Base-by-base conservation (phyloP, 2,329 filamentous ascomycete genomes). In the Cladosporium phlei region DNA sequence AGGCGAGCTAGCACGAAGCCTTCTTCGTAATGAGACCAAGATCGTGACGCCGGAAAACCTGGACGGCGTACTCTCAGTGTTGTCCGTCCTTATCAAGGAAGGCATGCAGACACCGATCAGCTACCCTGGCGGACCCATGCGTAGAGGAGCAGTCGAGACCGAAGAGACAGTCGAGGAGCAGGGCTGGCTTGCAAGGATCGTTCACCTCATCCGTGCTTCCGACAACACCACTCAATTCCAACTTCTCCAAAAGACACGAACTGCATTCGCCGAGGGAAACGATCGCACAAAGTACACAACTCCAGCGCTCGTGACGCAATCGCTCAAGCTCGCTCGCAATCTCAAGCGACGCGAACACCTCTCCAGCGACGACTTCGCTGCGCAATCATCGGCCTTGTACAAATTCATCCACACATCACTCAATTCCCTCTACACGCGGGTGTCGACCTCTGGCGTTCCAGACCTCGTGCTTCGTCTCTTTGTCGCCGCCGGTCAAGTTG, bases 81-180 rank as follows among this genome's bases (percentile, higher is more conserved):
- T 96, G 39, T 87, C 87, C 56, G 93, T 98, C 0, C 73, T 98
- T 27, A 93, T 98, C 64, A 93, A 89, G 58, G 93, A 98, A 69
- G 90, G 91, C 10, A 83, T 86, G 11, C 90, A 95, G 59, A 66
- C 71, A 45, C 82, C 87, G n/a, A 78, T 82, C 37, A 88, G 88
- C 22, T 96, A 96, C 59, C 84, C 90, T 0, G 87, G 88, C 3
- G 81, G 85, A 29, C 80, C 85, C 5, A 69, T 75, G 11, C 86
- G 91, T 61, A 77, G 88, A 53, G 82, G 88, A 52, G 79, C 80
- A 16, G 73, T 79, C 37, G 94, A 98, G 72, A 97, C 93, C 1
- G 93, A 98, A 52, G 94, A 98, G 71, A 97, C 91, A 0, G 82
- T 97, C 60, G 91, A 98, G 68, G 93, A 98, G 69, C 93, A 98